These are phyloP conservation scores for Roridomyces roridus DNA, from an alignment of 768 basidiomycete species.

Conservation along the genomic window DNA sequence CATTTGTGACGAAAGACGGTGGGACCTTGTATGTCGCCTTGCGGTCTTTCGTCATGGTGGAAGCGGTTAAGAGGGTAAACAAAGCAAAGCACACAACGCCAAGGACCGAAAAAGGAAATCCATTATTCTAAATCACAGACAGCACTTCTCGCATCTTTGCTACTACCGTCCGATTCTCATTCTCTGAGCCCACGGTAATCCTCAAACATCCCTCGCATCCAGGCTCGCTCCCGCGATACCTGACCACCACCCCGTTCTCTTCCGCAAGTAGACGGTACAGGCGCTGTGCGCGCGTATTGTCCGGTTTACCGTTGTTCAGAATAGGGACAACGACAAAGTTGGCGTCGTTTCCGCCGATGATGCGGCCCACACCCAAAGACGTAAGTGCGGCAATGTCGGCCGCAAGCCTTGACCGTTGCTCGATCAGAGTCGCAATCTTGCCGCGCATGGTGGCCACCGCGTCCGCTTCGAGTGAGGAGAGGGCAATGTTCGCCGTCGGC, in stretches of 20 bases:
- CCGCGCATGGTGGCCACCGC: constrained; percentile 69
- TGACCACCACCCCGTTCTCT: constrained; percentile 84
- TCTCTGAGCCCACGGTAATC: constrained; percentile 86
- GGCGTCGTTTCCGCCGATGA: constrained; percentile 84
- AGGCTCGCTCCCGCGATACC: constrained; percentile 84
- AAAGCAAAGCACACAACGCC: constrained; percentile 3
- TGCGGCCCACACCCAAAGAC: constrained; percentile 62
- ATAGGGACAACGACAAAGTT: constrained; percentile 91
- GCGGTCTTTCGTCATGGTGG: constrained; percentile 13
- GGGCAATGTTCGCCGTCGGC: constrained; percentile 84
- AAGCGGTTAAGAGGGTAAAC: background rate
- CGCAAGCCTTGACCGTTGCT: constrained; percentile 64
- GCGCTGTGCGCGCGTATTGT: constrained; percentile 63
- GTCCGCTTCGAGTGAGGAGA: constrained; percentile 73
- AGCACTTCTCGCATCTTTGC: constrained; percentile 59
- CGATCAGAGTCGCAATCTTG: constrained; percentile 64
- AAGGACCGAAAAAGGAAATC: background rate
- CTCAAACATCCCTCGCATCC: constrained; percentile 90
- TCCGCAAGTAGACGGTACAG: constrained; percentile 89
- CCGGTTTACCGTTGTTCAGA: constrained; percentile 54
- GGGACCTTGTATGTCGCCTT: constrained; percentile 18
- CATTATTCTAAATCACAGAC: constrained; percentile 22
- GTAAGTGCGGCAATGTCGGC: constrained; percentile 51
- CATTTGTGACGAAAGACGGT: background rate
- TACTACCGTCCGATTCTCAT: constrained; percentile 74